A percentile compares a stretch with the other conserved stretches of the same genome.
These are phyloP conservation scores for Pythium brassicae DNA, from an alignment of 352 stramenopile species.

Conservation along the genomic window DNA sequence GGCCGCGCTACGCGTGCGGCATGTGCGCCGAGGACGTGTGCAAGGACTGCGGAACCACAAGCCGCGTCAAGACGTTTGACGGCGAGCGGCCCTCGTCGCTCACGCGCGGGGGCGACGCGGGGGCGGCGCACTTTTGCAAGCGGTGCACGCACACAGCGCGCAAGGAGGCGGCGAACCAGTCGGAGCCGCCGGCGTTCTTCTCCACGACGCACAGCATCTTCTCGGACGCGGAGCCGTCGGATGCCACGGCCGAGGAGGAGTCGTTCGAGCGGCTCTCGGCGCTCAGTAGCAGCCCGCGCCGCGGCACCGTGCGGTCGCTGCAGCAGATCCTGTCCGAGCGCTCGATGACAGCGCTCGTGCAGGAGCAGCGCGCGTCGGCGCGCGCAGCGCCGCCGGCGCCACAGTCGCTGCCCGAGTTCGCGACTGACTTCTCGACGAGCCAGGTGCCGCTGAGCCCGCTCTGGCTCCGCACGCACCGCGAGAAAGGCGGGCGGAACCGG, in stretches of 20 bases:
- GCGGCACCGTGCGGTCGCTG: slow-evolving; percentile 26
- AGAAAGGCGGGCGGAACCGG: slow-evolving; percentile 30
- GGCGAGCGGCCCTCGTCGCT: slow-evolving; percentile 28
- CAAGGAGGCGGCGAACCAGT: slow-evolving; percentile 33
- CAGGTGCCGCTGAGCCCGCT: slow-evolving; percentile 57
- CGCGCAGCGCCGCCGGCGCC: slow-evolving; percentile 3
- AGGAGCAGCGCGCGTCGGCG: slow-evolving; percentile 9
- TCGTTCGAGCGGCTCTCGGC: slow-evolving; percentile 40
- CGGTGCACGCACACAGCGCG: slow-evolving; percentile 44
- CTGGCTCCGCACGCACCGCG: slow-evolving; percentile 36
- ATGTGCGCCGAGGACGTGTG: slow-evolving; percentile 70
- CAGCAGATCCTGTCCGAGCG: slow-evolving; percentile 17
- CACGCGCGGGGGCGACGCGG: slow-evolving; percentile 24
- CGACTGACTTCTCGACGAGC: slow-evolving; percentile 35
- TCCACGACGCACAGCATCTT: slow-evolving; percentile 31
- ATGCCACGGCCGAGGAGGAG: slow-evolving; percentile 22
- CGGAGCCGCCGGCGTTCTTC: slow-evolving; percentile 18
- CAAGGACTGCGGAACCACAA: slow-evolving; percentile 56
- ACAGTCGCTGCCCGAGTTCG: slow-evolving; percentile 23
- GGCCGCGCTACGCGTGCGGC: slow-evolving; percentile 54
- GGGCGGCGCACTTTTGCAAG: slow-evolving; percentile 47
- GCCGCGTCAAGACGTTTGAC: slow-evolving; percentile 48
- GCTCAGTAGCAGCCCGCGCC: slow-evolving; percentile 42
- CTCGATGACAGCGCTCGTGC: slow-evolving; percentile 9
- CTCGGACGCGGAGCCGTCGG: slow-evolving; percentile 21